Evolutionary conservation across 2,329 filamentous ascomycete species (phyloP).

Genomic region (Geosmithia putterillii): DNA sequence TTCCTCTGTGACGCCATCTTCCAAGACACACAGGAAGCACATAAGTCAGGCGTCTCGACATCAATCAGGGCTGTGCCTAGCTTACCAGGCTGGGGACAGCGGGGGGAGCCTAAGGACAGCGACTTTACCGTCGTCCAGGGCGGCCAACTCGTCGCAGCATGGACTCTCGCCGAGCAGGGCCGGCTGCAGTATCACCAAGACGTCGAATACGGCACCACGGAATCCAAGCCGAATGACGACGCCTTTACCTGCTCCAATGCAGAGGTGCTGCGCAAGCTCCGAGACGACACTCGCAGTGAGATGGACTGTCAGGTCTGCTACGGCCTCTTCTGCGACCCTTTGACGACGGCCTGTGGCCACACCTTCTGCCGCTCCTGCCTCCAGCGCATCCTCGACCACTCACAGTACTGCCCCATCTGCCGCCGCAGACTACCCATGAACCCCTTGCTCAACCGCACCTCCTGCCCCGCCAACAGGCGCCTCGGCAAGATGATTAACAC

Average conservation of each 20-base stretch:
- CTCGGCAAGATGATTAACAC: conserved; percentile 50
- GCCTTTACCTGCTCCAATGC: conserved; percentile 3
- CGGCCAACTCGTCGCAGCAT: conserved; percentile 42
- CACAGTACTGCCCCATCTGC: conserved; percentile 69
- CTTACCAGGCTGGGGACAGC: not conserved
- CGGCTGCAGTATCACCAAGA: conserved; percentile 44
- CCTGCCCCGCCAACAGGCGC: conserved; percentile 45
- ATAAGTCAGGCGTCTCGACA: conserved; percentile 16
- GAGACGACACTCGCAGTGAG: conserved; percentile 52
- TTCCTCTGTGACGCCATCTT: conserved; percentile 42
- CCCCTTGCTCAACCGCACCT: conserved; percentile 24
- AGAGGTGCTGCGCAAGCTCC: conserved; percentile 38
- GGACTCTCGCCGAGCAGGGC: conserved; percentile 45
- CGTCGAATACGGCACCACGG: conserved; percentile 29
- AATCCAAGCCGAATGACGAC: not conserved
- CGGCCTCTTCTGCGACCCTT: conserved; percentile 64
- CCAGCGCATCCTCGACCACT: conserved; percentile 63
- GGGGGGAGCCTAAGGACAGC: not conserved
- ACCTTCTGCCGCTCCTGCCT: conserved; percentile 79
- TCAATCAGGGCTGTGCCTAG: conserved; percentile 1
- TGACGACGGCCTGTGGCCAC: conserved; percentile 79
- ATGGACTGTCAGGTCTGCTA: conserved; percentile 88
- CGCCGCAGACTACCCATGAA: conserved; percentile 48
- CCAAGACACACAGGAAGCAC: conserved; percentile 19
- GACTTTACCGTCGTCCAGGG: conserved; percentile 13